A percentile compares a stretch with the other conserved stretches of the same genome.
These are phyloP conservation scores for Lactarius tabidus DNA, from an alignment of 768 basidiomycete species.

Conservation along the genomic window DNA sequence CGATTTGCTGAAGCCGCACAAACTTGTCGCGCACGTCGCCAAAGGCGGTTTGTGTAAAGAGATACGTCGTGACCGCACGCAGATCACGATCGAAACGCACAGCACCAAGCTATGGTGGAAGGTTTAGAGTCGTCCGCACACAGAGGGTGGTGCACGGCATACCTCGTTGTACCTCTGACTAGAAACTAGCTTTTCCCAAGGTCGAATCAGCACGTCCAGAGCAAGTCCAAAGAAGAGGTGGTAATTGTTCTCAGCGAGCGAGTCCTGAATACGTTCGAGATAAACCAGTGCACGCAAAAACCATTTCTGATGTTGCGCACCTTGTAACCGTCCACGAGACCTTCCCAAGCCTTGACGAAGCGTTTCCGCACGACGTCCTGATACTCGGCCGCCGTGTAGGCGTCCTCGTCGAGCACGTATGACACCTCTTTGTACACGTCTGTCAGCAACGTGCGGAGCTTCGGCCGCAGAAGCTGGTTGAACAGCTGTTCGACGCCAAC, in stretches of 20 bases:
- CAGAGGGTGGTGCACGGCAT: conserved; percentile 25
- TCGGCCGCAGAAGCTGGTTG: conserved; percentile 89
- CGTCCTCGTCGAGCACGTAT: conserved; percentile 87
- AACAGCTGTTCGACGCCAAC: conserved; percentile 94
- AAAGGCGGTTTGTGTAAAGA: conserved; percentile 84
- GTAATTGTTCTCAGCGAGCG: conserved; percentile 86
- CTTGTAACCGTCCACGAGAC: conserved; percentile 81
- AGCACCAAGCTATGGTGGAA: conserved; percentile 70
- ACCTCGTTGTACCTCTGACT: conserved; percentile 87
- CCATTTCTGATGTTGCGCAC: conserved; percentile 35
- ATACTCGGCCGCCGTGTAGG: conserved; percentile 77
- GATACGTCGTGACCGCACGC: conserved; percentile 73
- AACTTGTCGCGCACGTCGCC: conserved; percentile 94
- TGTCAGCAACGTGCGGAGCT: conserved; percentile 72
- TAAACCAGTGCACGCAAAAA: background rate
- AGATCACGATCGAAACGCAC: conserved; percentile 94
- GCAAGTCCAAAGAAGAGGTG: conserved; percentile 80
- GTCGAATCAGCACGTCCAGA: conserved; percentile 84
- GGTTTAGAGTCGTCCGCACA: background rate
- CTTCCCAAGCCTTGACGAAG: conserved; percentile 87
- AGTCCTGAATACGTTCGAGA: conserved; percentile 49
- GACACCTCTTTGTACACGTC: conserved; percentile 90
- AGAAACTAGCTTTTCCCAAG: conserved; percentile 89
- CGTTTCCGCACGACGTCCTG: conserved; percentile 85
- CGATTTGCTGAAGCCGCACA: conserved; percentile 85